phyloP scores from a whole-genome alignment of 176 grass and related monocot genomes.

The Olyra latifolia region DNA sequence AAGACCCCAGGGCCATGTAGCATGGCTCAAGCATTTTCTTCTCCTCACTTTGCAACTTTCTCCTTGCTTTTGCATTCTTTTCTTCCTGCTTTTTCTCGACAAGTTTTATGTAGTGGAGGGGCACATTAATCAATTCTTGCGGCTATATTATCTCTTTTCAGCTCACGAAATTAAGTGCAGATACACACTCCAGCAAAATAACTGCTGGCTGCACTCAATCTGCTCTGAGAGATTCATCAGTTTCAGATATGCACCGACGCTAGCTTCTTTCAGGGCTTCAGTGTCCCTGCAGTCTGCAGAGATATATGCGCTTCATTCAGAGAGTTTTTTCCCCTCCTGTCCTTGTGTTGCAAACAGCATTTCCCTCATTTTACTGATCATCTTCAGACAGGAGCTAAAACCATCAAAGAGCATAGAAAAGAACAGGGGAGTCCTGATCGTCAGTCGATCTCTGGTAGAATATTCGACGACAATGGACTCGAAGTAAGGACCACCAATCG shows the following conservation, averaged over 20 bases:
- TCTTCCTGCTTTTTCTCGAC: constrained; percentile 10
- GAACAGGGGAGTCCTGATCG: no score
- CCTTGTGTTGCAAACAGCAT: neutral
- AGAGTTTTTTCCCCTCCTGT: no score
- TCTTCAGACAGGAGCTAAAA: neutral
- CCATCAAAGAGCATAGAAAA: neutral
- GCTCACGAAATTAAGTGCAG: neutral
- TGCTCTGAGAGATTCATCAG: neutral
- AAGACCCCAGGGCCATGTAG: constrained; percentile 4
- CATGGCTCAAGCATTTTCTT: neutral
- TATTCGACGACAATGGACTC: neutral
- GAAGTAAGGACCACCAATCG: neutral
- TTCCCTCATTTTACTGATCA: no score
- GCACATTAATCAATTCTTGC: neutral
- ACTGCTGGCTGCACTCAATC: neutral
- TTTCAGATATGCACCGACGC: neutral
- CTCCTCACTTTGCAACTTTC: neutral
- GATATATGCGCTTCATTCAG: no score
- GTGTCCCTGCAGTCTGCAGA: no score
- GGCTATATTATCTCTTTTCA: neutral
- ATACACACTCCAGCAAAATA: neutral
- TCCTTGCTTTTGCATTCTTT: constrained; percentile 11
- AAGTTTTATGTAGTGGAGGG: constrained; percentile 5
- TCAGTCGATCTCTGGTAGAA: neutral
- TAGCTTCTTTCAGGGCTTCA: neutral